Base-by-base conservation (phyloP, 257 asterid species). In the Solanum peruvianum region DNA sequence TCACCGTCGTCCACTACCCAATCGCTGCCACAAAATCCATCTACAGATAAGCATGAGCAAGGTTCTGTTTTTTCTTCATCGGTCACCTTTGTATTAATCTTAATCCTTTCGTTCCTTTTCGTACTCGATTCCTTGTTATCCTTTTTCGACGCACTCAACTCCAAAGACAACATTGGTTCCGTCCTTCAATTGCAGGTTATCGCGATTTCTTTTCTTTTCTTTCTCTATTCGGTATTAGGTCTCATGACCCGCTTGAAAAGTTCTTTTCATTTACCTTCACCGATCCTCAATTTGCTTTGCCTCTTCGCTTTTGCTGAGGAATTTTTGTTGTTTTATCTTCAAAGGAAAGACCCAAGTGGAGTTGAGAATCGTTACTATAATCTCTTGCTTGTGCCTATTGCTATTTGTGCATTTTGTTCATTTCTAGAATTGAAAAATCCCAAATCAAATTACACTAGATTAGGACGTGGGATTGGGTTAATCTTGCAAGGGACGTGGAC, bases 241-340 rank as follows among this genome's bases (percentile, higher is more conserved):
- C 78, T 97, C 71, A 88, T 92, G 77, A 71, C 93, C 77, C 88
- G 82, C 89, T 75, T 60, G 18, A 90, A 23, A 27, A 83, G 72
- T 82, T 88, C 94, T 0, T 87, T 93, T 75, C 87, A 88, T 29
- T 91, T 95, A 75, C 94, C 98, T 82, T 69, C 85, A 1, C 82
- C 88, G 41, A 33, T 97, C 21, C 94, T 93, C 58, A 91, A 93
- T 88, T 35, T 95, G 31, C 89, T 97, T 64, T 90, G 82, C 82
- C 91, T 93, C 21, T 95, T 97, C 85, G 99, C 96, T 84, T 95
- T 97, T n/a, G 94, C 89, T 1, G 97, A 95, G 87, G 99, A 94
- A 75, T 95, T 97, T 88, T 42, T 94, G 82, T 81, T 95, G 93
- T 95, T 97, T 82, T 95, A 94, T 89, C 84, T 91, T 18, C 93